Conservation (phyloP, 1,284 basidiomycete species). For the Ceratobasidium sp. region DNA sequence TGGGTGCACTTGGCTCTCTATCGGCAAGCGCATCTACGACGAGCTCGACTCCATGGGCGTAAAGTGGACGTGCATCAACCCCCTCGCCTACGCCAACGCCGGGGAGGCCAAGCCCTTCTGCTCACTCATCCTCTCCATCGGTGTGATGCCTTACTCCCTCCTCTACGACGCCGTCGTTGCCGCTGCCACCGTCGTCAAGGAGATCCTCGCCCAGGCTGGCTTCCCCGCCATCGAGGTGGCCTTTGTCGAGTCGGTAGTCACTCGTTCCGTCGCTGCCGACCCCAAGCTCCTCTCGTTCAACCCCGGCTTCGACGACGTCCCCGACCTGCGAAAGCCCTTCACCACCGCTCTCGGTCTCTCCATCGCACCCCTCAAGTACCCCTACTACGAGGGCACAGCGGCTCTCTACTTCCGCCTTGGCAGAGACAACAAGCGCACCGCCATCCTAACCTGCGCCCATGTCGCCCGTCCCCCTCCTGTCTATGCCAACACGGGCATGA, state of each 20-base stretch:
- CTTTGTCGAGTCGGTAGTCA: constrained; percentile 44
- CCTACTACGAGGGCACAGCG: constrained; percentile 46
- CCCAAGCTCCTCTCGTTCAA: constrained; percentile 42
- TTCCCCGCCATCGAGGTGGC: constrained; percentile 49
- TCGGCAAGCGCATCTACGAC: constrained; percentile 49
- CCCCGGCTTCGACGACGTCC: constrained; percentile 40
- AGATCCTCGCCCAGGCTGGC: constrained; percentile 50
- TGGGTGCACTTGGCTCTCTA: constrained; percentile 49
- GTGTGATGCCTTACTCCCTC: constrained; percentile 52
- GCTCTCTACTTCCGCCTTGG: constrained; percentile 51
- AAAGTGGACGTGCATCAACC: constrained; percentile 52
- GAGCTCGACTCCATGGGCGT: constrained; percentile 50
- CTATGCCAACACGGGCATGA: constrained; percentile 52
- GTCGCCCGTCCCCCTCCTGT: constrained; percentile 54
- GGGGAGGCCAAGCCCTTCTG: constrained; percentile 50
- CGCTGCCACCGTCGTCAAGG: constrained; percentile 49
- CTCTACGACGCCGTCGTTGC: constrained; percentile 50
- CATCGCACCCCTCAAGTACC: constrained; percentile 43
- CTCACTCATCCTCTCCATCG: constrained; percentile 51
- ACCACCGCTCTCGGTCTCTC: constrained; percentile 46
- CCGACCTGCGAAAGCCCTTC: constrained; percentile 45
- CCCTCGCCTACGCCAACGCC: constrained; percentile 52
- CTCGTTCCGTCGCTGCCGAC: constrained; percentile 33
- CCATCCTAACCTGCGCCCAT: constrained; percentile 55
- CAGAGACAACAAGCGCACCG: constrained; percentile 52